Evolutionary conservation across 306 rosid genomes (phyloP), one percentile per base, ranked within the genome.

Genomic region (Ormosia emarginata): DNA sequence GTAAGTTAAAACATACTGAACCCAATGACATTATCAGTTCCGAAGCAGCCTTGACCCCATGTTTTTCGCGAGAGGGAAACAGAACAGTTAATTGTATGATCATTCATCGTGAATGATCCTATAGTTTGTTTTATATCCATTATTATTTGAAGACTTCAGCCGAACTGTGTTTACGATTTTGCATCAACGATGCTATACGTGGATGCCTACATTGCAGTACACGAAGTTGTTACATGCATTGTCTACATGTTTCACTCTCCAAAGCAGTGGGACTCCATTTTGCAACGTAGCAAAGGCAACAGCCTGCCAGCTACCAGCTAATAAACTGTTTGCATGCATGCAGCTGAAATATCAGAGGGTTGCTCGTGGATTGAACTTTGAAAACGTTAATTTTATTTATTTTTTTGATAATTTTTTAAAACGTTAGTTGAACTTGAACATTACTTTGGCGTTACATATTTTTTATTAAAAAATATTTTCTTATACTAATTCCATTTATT

Each of bases 221-320:
- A 79, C 81, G 81, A 6, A 32, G 9, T 13, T 8, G 62, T 52
- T 50, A 44, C 13, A 10, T 15, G 14, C 30, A 34, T 15, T 41
- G 66, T 58, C 59, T 80, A 65, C 81, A 24, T 72, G 81, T 73
- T 73, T 44, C 74, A 12, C 40, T 58, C 73, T 82, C 18, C 61
- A 44, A 47, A 4, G 59, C 68, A 14, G 34, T 6, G 76, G 64
- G 80, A 32, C 65, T 17, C 11, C 52, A 14, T 13, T 33, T 40
- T 44, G 83, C 79, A 43, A 83, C 82, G 86, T 77, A 33, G 79
- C 79, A 49, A 40, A 32, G 55, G 33, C 12, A 78, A 41, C 52
- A 10, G 9, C 17, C 8, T 62, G 75, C 75, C 83, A 78, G 36
- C 63, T 61, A 32, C 37, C 2, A 52, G 14, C 8, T 39, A 10